Evolutionary conservation across 2,329 filamentous ascomycete genomes (phyloP), one percentile per base, ranked within the genome.

Genomic region (Macroventuria anomochaeta): DNA sequence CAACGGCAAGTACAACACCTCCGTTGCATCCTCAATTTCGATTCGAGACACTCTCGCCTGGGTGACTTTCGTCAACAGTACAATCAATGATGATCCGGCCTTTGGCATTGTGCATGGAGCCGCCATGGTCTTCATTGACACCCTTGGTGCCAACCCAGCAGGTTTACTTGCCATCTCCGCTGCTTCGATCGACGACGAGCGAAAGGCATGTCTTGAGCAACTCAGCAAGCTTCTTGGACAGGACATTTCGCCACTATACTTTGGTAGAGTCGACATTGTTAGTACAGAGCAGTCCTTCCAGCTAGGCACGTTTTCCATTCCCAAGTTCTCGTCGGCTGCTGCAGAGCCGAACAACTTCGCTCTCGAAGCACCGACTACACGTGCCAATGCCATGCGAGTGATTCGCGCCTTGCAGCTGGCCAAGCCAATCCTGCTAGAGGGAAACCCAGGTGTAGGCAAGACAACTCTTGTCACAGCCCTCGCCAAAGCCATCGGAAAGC

Each of bases 381-480:
- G 88, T 55, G 82, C 88, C 42, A 99, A 99, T 69, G 89, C 89
- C 0, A 93, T 97, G 86, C 85, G 95, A 70, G 88, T 99, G 26
- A 84, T 96, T 49, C 87, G 95, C 58, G 96, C 93, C 12, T 79
- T 99, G 56, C 92, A 96, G 67, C 85, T 96, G 48, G 82, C 86
- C 46, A 97, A 97, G 70, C 93, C 95, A 2, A 93, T 99, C 47
- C 81, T 99, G 6, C 83, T 99, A 2, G 95, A 99, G 77, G 95
- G 96, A 29, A 97, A 90, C 64, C 95, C 95, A n/a, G 95, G 95
- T 71, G 95, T 99, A 18, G 95, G 95, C 50, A 99, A 99, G 79
- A 99, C 95, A 0, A 96, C 93, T 1, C 82, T 99, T 12, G 86
- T 99, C 18, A 88, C 89, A 38, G 93, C 95, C 0, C 80, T 99